phyloP scores from a whole-genome alignment of 2,329 filamentous ascomycete genomes.

The Zalaria sp. region DNA sequence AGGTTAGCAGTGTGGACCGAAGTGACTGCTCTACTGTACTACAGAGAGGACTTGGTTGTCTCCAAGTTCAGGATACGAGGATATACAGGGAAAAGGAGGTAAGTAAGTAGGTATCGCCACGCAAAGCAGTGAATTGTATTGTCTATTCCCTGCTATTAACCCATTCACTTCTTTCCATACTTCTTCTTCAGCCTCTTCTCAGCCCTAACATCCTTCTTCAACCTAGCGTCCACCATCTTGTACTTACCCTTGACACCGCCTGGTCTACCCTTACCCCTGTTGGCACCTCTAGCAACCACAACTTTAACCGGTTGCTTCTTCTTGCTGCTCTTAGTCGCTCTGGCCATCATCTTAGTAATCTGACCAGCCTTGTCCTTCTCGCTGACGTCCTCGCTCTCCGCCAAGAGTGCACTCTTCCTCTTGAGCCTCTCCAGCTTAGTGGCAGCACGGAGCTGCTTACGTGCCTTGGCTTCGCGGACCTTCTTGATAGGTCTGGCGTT shows the following conservation, averaged over 20 bases:
- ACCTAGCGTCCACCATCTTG: constrained; percentile 86
- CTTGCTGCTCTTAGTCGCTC: constrained; percentile 56
- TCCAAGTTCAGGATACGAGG: too few species aligned
- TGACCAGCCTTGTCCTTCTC: constrained; percentile 89
- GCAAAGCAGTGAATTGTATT: too few species aligned
- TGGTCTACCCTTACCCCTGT: constrained; percentile 73
- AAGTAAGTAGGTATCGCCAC: too few species aligned
- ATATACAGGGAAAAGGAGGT: too few species aligned
- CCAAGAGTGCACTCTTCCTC: constrained; percentile 88
- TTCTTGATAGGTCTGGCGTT: constrained; percentile 99
- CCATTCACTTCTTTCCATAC: constrained; percentile 1
- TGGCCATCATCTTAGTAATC: constrained; percentile 69
- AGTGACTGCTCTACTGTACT: too few species aligned
- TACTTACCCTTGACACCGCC: constrained; percentile 91
- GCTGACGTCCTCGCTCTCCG: constrained; percentile 79
- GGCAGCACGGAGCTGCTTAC: constrained; percentile 93
- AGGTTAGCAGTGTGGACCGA: too few species aligned
- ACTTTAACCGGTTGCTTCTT: constrained; percentile 75
- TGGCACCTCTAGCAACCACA: constrained; percentile 73
- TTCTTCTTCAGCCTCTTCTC: constrained; percentile 65
- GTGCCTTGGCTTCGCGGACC: constrained; percentile 86
- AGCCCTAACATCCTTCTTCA: constrained; percentile 92
- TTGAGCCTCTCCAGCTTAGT: constrained; percentile 85
- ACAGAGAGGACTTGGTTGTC: too few species aligned
- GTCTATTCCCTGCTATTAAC: too few species aligned